These are phyloP conservation scores for Funneliformis mosseae DNA, from an alignment of 192 early-diverging fungal species.

Conservation along the genomic window DNA sequence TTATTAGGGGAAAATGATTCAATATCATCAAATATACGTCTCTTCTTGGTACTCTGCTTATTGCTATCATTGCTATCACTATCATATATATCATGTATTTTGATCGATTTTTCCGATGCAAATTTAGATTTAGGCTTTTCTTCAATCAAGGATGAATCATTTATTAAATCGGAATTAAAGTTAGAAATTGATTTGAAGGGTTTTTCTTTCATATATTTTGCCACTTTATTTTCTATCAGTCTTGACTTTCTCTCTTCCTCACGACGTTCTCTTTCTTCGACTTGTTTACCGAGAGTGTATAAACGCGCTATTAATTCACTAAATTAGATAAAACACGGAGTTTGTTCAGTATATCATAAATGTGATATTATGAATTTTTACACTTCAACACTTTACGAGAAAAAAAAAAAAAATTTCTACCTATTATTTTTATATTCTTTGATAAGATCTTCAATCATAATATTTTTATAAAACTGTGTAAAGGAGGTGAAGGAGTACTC, in stretches of 20 bases:
- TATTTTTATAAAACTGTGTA: slow-evolving; percentile 11
- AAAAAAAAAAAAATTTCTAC: neutral
- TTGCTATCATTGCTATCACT: neutral
- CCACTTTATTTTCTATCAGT: neutral
- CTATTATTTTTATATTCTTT: slow-evolving; percentile 19
- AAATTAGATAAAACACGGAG: neutral
- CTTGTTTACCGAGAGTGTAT: neutral
- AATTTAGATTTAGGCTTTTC: neutral
- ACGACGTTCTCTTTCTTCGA: neutral
- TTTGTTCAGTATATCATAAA: too few relatives aligned
- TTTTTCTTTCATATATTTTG: neutral
- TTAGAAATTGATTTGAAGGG: neutral
- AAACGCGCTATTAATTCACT: neutral
- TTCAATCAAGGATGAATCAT: neutral
- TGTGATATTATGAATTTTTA: neutral
- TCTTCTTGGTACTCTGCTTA: neutral
- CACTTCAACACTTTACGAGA: neutral
- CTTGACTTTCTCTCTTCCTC: neutral
- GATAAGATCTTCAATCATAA: slow-evolving; percentile 17
- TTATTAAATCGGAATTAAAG: neutral
- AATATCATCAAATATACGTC: neutral
- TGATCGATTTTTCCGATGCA: neutral
- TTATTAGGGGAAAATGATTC: neutral
- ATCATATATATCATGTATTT: neutral
- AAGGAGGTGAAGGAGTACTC: neutral